These are phyloP conservation scores for Calonectria hongkongensis DNA, from an alignment of 2,329 filamentous ascomycete species.

Conservation along the genomic window DNA sequence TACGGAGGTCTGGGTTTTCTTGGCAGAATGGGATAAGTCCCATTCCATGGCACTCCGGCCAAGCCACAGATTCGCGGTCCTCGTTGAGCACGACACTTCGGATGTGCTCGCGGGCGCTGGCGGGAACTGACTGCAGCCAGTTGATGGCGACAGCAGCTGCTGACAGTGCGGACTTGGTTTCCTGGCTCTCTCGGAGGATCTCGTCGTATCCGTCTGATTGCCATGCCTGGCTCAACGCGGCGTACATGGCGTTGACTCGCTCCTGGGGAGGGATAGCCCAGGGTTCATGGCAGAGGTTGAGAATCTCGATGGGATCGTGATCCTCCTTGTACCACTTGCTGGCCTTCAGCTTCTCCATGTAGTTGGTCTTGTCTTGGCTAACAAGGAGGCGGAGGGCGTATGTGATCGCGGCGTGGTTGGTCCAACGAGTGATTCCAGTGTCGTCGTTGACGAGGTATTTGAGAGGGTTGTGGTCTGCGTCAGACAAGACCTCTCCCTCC, in stretches of 20 bases:
- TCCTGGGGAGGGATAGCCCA: constrained; percentile 12
- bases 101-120: neutral
- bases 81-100: constrained; percentile 17
- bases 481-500: constrained; percentile 1
- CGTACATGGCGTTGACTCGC: neutral
- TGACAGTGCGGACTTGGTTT: neutral
- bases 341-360: constrained; percentile 22
- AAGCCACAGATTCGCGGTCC: constrained; percentile 12
- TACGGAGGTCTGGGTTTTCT: constrained; percentile 1
- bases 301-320: constrained; percentile 14
- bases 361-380: constrained; percentile 7
- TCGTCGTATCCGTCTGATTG: constrained; percentile 4
- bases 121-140: constrained; percentile 9
- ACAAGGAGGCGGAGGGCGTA: constrained; percentile 14
- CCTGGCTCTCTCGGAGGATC: constrained; percentile 1
- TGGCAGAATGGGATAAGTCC: constrained; percentile 20
- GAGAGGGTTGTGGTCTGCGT: constrained; percentile 6
- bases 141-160: neutral
- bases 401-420: constrained; percentile 15
- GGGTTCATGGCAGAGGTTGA: constrained; percentile 5
- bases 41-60: constrained; percentile 23
- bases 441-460: constrained; percentile 24
- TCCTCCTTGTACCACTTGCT: constrained; percentile 22
- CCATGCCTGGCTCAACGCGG: neutral
- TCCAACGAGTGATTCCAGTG: constrained; percentile 18